A percentile compares a stretch with the other conserved stretches of the same genome.
Evolutionary conservation across 2,329 filamentous ascomycete genomes (phyloP).

Genomic region (Sporothrix brasiliensis): DNA sequence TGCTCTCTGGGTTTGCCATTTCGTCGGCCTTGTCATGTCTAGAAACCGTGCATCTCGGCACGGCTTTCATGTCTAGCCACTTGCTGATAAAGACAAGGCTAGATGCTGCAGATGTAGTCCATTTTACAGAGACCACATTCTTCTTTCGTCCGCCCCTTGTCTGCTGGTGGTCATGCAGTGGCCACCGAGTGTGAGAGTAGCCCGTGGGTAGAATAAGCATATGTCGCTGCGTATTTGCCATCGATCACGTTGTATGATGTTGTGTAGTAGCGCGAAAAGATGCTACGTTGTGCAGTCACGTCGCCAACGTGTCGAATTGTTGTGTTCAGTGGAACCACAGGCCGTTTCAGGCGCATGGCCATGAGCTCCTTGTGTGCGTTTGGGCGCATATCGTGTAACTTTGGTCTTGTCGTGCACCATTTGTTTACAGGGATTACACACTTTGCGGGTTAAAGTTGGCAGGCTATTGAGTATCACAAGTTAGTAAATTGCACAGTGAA

Average conservation of each 20-base stretch:
- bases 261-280: background rate
- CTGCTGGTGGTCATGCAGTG: background rate
- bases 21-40: background rate
- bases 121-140: constrained; percentile 24
- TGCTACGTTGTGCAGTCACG: background rate
- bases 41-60: background rate
- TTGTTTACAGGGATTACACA: constrained; percentile 45
- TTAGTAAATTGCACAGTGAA: constrained; percentile 30
- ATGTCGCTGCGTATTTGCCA: background rate
- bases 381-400: background rate
- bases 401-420: background rate
- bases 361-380: background rate
- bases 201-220: background rate
- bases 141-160: background rate
- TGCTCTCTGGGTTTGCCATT: background rate
- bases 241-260: background rate
- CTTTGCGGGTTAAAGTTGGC: constrained; percentile 61
- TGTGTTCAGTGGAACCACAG: background rate
- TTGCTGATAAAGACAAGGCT: background rate
- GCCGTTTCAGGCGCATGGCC: constrained; percentile 8
- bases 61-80: background rate
- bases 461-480: constrained; percentile 46
- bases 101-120: background rate
- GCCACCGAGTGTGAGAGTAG: too few species aligned
- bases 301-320: background rate